Conservation (phyloP, 768 basidiomycete genomes). For the Solioccasus polychromus region DNA sequence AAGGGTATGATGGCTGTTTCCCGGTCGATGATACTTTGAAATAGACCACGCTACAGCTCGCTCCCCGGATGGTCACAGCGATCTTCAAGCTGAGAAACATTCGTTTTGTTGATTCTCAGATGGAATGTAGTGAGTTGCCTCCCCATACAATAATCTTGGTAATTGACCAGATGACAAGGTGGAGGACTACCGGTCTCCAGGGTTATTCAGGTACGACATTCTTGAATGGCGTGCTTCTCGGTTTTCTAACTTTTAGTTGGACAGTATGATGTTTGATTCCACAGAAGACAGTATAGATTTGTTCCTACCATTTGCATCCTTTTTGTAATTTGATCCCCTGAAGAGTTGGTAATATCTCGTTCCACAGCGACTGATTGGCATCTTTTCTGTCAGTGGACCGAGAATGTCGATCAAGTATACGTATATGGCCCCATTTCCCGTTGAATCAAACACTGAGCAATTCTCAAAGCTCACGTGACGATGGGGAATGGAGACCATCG, state of each 20-base stretch:
- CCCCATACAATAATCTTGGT: not conserved
- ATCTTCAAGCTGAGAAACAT: constrained; percentile 46
- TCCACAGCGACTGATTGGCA: too few relatives aligned
- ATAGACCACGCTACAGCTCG: constrained; percentile 31
- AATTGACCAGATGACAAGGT: constrained; percentile 5
- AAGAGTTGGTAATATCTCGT: too few relatives aligned
- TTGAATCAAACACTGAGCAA: too few relatives aligned
- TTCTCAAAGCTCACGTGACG: too few relatives aligned
- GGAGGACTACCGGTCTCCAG: constrained; percentile 17
- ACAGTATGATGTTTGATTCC: constrained; percentile 18
- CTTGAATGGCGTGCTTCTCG: not conserved
- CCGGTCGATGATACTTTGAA: constrained; percentile 16
- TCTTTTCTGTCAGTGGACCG: too few relatives aligned
- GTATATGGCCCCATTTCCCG: too few relatives aligned
- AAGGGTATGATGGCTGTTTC: constrained; percentile 9
- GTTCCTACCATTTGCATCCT: not conserved
- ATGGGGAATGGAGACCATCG: too few relatives aligned
- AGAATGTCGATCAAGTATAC: too few relatives aligned
- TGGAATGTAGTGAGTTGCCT: constrained; percentile 10
- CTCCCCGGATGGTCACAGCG: constrained; percentile 40
- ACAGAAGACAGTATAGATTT: constrained; percentile 3
- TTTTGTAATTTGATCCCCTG: not conserved
- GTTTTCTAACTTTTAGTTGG: not conserved
- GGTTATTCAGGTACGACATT: constrained; percentile 16
- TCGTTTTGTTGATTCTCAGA: constrained; percentile 1